Base-by-base conservation (phyloP, 495 filamentous ascomycete genomes). In the Trichoderma erinaceum region DNA sequence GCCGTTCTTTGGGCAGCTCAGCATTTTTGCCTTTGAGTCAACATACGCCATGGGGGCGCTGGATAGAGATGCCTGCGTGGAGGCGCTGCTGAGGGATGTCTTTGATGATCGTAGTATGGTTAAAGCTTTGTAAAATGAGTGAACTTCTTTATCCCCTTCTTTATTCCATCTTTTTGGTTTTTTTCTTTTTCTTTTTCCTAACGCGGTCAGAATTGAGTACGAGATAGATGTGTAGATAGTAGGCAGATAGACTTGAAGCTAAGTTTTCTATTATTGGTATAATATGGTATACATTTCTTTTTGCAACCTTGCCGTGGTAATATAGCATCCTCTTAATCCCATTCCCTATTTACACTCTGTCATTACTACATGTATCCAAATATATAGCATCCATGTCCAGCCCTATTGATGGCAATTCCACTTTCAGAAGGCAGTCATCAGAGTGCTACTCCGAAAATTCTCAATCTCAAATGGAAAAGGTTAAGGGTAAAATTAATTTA, bases 1-100 rank as follows among this genome's bases (percentile, higher is more conserved):
- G 70, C 95, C 96, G 0, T 98, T 97, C 81, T 92, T 98, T 71
- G 89, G 89, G 50, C 89, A 93, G 69, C 79, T 99, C 68, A 97
- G 92, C 72, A 96, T 98, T 65, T 90, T 88, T 74, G 89, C 90
- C 10, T 99, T 96, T 77, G 96, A 98, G 79, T 88, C 87, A 32
- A 96, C 90, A 56, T 99, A 98, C 74, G 85, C 87, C 25, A 96
- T 96, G 89, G 86, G 85, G 64, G 77, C 75, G 65, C 80, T 89
- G 41, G 93, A 96, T 78, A 74, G 84, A 73, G 85, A 86, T 64
- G 83, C 82, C n/a, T 94, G 89, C 73, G 83, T 83, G 68, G 82
- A 86, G 71, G 83, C 84, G 69, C 70, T 97, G 65, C 73, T 97
- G 76, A 85, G 78, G 70, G 93, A 98, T 83, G 71, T 97, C 67